phyloP scores from a whole-genome alignment of 768 basidiomycete species.

The Pleurotus cornucopiae region DNA sequence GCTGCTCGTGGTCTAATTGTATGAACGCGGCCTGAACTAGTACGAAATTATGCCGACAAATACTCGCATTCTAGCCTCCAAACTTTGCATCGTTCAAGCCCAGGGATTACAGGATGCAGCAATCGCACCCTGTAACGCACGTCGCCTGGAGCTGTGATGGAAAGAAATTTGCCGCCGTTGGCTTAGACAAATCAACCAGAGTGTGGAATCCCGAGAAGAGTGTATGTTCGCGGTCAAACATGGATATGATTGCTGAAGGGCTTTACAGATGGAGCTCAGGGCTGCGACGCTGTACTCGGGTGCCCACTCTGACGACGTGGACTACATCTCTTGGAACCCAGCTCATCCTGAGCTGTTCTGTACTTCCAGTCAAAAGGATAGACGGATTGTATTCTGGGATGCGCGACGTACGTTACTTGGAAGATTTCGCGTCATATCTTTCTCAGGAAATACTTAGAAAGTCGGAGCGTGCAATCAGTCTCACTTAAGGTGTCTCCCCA shows the following conservation, averaged over 20 bases:
- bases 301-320: conserved; percentile 76
- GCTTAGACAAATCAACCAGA: conserved; percentile 72
- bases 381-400: conserved; percentile 79
- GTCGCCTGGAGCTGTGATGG: conserved; percentile 86
- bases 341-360: conserved; percentile 82
- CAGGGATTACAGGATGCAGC: conserved; percentile 65
- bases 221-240: conserved; percentile 34
- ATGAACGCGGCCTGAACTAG: conserved; percentile 27
- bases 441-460: conserved; percentile 42
- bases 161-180: conserved; percentile 75
- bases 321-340: conserved; percentile 82
- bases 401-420: conserved; percentile 57
- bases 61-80: conserved; percentile 47
- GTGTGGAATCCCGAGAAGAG: conserved; percentile 80
- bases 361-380: conserved; percentile 73
- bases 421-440: not conserved
- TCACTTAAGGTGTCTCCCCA: conserved; percentile 56
- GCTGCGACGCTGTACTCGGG: conserved; percentile 63
- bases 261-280: conserved; percentile 61
- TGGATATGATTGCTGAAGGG: not conserved
- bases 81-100: conserved; percentile 80
- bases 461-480: conserved; percentile 59
- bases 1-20: conserved; percentile 71
- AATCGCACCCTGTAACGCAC: conserved; percentile 64
- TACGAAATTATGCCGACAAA: not conserved